Percentiles rank a stretch among this genome's conserved stretches.
Evolutionary conservation across 192 early-diverging fungal genomes (phyloP).

Genomic region (Backusella morwellensis): DNA sequence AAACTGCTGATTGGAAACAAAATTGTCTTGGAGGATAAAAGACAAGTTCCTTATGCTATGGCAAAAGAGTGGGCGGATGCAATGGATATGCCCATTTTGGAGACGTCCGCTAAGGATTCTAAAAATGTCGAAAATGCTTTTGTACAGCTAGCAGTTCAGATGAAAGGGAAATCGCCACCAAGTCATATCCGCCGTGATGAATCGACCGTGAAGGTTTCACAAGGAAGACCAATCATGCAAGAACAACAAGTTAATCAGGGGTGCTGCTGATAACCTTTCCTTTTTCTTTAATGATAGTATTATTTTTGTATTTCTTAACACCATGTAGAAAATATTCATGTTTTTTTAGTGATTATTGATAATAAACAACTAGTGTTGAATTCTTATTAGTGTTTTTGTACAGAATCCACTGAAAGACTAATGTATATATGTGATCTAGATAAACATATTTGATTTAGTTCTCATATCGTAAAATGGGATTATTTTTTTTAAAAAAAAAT

Average conservation of each 20-base stretch:
- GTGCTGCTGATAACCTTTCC: neutral
- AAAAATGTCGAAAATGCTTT: conserved; percentile 99
- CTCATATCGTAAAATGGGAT: no score
- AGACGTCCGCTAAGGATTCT: conserved; percentile 94
- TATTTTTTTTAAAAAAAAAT: no score
- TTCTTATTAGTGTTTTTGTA: neutral
- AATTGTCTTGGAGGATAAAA: conserved; percentile 89
- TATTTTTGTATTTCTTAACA: neutral
- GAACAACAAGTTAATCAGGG: neutral
- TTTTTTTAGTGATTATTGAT: neutral
- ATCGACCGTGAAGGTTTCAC: conserved; percentile 22
- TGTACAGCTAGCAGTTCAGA: conserved; percentile 98
- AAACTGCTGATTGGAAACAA: conserved; percentile 98
- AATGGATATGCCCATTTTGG: conserved; percentile 88
- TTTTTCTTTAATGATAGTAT: neutral
- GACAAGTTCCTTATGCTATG: conserved; percentile 58
- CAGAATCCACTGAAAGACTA: neutral
- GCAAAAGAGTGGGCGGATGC: conserved; percentile 57
- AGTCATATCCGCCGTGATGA: conserved; percentile 11
- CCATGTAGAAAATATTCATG: neutral
- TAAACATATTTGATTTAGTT: no score
- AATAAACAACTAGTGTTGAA: neutral
- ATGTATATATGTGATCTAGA: neutral
- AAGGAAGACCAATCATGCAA: conserved; percentile 16
- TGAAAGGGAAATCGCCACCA: conserved; percentile 75